Base-by-base conservation (phyloP, 129 eudicot species). In the Chrysanthemum makinoi region DNA sequence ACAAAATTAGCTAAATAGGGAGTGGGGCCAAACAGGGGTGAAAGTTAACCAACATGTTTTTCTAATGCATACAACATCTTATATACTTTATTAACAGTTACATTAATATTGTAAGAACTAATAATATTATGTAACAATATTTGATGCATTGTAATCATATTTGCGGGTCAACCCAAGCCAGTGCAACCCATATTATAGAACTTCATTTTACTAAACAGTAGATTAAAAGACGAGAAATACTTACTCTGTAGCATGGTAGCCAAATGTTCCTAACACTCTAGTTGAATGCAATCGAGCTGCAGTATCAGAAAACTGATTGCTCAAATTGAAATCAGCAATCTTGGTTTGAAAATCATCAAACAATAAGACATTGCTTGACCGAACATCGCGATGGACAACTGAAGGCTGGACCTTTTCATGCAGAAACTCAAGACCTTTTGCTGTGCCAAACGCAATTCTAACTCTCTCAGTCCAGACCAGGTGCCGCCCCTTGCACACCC, bases 241-340 rank as follows among this genome's bases (percentile, higher is more conserved):
- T 76, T 81, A 90, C 99, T 95, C 97, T 64, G 97, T 96, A 83
- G 97, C 99, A 81, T 95, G 99, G 81, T 95, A 90, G 64, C 97
- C 97, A 79, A 90, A 95, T 65, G 97, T 95, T 69, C 97, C 99
- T 78, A 90, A 74, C 63, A 90, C 97, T 81, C 99, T 88, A 17
- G 99, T 95, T 5, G 99, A 95, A 76, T 95, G 99, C 75, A 90
- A 72, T 44, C 96, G 84, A 53, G 99, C 99, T 14, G 97, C 97
- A 20, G 96, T 86, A 47, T 95, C 99, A 39, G 99, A 95, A 66
- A 96, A 81, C 83, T 86, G 96, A 78, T 67, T 95, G 16, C 93
- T 84, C 82, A 95, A 81, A 81, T 77, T 87, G 77, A 94, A 90
- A 79, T 94, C 99, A 10, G 99, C 99, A 2, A 95, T 86, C 77